These are phyloP conservation scores for Colletotrichum sp. DNA, from an alignment of 2,329 filamentous ascomycete genomes.

Conservation along the genomic window DNA sequence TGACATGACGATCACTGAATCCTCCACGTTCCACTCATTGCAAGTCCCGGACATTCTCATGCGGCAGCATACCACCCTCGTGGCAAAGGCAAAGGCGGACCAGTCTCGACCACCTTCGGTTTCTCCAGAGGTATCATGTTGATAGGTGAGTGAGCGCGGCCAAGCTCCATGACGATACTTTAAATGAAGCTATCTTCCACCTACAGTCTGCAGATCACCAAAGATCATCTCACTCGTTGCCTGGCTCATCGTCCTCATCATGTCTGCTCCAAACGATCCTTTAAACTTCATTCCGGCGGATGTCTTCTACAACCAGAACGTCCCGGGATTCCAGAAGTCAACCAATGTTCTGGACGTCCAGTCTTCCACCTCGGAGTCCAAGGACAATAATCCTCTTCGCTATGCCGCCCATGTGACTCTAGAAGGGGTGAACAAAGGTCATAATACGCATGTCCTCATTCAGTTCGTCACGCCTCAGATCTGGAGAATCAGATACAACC, in stretches of 20 bases:
- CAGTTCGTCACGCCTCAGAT: background rate
- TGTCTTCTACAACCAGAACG: background rate
- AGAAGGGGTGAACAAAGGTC: too few relatives aligned
- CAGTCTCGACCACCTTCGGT: background rate
- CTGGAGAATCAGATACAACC: background rate
- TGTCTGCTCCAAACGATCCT: background rate
- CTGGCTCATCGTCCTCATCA: background rate
- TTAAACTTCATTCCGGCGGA: background rate
- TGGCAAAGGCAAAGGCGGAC: accelerated
- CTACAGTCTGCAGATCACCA: accelerated
- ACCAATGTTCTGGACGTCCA: accelerated
- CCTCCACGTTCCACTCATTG: background rate
- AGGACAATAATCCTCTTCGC: background rate
- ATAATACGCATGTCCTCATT: too few relatives aligned
- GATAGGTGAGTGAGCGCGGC: too few relatives aligned
- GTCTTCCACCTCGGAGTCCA: background rate
- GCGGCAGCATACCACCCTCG: background rate
- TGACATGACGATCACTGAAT: background rate
- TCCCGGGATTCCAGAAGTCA: background rate
- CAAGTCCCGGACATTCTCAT: background rate
- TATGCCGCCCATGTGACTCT: background rate
- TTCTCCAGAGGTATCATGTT: background rate
- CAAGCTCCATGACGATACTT: background rate
- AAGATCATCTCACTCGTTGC: background rate
- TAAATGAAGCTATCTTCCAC: background rate